Evolutionary conservation across 352 stramenopile genomes (phyloP).

Genomic region (Blastocystis hominis): DNA sequence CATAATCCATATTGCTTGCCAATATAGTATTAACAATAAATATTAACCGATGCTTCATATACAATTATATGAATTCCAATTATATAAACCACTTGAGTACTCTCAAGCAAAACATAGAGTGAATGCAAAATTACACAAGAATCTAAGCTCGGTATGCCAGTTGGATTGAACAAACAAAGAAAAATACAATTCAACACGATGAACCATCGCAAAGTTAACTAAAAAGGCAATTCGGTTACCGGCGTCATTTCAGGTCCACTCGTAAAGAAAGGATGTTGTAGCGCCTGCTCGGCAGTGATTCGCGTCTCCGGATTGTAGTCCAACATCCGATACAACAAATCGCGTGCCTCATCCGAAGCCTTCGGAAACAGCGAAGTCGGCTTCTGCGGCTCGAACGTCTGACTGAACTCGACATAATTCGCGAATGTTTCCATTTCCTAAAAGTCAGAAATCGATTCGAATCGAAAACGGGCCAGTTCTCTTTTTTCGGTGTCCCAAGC

Average conservation of each 20-base stretch:
- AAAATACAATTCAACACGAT: too few relatives aligned
- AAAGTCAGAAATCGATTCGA: neutral
- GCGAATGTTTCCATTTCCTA: constrained; percentile 37
- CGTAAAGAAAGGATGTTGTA: constrained; percentile 41
- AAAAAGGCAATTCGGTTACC: constrained; percentile 15
- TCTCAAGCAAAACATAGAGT: neutral
- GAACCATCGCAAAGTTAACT: neutral
- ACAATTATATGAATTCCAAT: too few relatives aligned
- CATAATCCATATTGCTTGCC: too few relatives aligned
- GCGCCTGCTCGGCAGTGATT: constrained; percentile 25
- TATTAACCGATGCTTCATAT: too few relatives aligned
- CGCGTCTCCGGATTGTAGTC: constrained; percentile 44
- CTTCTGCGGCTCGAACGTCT: neutral
- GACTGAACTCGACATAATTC: constrained; percentile 38
- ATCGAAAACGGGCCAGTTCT: neutral
- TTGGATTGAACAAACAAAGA: too few relatives aligned
- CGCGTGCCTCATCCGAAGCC: neutral
- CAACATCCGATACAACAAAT: constrained; percentile 48
- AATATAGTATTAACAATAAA: too few relatives aligned
- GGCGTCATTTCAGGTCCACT: constrained; percentile 13
- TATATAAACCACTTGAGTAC: neutral
- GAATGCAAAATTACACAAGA: too few relatives aligned
- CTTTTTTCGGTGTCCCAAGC: neutral
- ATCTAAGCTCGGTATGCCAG: too few relatives aligned
- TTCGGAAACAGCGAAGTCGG: neutral